Conservation (phyloP, 179 eudicot genomes). For the Gypsophila paniculata region DNA sequence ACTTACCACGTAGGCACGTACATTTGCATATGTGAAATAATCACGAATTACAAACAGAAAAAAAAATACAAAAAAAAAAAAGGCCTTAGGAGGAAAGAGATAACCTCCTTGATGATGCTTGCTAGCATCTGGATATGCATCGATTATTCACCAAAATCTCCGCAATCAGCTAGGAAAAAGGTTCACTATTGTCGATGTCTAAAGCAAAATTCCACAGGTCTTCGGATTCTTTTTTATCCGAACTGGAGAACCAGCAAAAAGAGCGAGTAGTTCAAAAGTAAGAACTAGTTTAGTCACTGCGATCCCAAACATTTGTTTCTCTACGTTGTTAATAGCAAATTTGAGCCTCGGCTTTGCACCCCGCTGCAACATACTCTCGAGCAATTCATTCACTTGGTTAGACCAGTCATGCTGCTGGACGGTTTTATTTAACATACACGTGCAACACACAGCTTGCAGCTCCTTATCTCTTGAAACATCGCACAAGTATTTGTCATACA, state of each 20-base stretch:
- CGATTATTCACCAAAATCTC: constrained; percentile 31
- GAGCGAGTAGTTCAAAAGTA: constrained; percentile 34
- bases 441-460: constrained; percentile 32
- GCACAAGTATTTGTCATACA: constrained; percentile 16
- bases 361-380: constrained; percentile 24
- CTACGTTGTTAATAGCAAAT: constrained; percentile 20
- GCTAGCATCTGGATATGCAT: constrained; percentile 10
- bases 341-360: constrained; percentile 29
- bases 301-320: constrained; percentile 36
- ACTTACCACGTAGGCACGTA: too few relatives aligned
- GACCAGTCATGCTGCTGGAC: constrained; percentile 43
- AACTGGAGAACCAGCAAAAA: constrained; percentile 31
- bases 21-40: background rate
- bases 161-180: constrained; percentile 23
- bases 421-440: constrained; percentile 35
- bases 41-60: background rate
- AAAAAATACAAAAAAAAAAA: background rate
- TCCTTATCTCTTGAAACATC: constrained; percentile 31
- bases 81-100: constrained; percentile 2
- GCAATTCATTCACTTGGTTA: constrained; percentile 31
- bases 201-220: constrained; percentile 40
- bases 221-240: constrained; percentile 39
- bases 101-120: constrained; percentile 13
- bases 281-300: constrained; percentile 41
- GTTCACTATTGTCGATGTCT: constrained; percentile 32